These are phyloP conservation scores for Piromyces sp. DNA, from an alignment of 192 early-diverging fungal species.

Conservation along the genomic window DNA sequence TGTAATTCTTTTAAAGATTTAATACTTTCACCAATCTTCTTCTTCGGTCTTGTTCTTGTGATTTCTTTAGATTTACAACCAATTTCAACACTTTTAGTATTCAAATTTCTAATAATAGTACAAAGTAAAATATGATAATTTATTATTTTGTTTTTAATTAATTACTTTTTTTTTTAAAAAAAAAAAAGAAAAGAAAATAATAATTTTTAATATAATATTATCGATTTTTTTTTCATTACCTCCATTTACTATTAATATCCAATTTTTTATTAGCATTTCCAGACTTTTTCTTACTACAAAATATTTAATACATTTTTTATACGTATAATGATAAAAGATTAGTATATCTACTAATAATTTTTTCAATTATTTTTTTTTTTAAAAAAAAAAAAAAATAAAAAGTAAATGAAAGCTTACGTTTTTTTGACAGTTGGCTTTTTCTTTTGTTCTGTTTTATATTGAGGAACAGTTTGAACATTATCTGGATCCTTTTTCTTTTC, in stretches of 20 bases:
- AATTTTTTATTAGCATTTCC: neutral
- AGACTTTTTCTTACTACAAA: neutral
- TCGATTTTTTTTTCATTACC: neutral
- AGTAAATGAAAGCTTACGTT: slow-evolving; percentile 12
- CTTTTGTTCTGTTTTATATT: neutral
- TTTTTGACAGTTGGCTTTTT: slow-evolving; percentile 33
- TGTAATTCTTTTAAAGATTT: neutral
- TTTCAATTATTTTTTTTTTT: too few relatives aligned
- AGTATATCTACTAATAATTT: too few relatives aligned
- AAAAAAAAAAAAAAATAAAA: too few relatives aligned
- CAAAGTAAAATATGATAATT: too few relatives aligned
- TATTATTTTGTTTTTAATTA: too few relatives aligned
- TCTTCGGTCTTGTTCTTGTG: neutral
- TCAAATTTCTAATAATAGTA: neutral
- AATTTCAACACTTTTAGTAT: neutral
- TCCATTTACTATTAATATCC: neutral
- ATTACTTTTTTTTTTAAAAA: too few relatives aligned
- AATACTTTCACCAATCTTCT: neutral
- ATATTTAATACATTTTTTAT: too few relatives aligned
- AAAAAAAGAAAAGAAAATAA: too few relatives aligned
- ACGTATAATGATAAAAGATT: too few relatives aligned
- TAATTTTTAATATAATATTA: too few relatives aligned
- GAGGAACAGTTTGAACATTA: neutral
- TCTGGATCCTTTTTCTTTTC: neutral
- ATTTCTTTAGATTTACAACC: neutral